A percentile compares a stretch with the other conserved stretches of the same genome.
Evolutionary conservation across 108 stramenopile genomes (phyloP).

Genomic region (Discostella stelligeroides): DNA sequence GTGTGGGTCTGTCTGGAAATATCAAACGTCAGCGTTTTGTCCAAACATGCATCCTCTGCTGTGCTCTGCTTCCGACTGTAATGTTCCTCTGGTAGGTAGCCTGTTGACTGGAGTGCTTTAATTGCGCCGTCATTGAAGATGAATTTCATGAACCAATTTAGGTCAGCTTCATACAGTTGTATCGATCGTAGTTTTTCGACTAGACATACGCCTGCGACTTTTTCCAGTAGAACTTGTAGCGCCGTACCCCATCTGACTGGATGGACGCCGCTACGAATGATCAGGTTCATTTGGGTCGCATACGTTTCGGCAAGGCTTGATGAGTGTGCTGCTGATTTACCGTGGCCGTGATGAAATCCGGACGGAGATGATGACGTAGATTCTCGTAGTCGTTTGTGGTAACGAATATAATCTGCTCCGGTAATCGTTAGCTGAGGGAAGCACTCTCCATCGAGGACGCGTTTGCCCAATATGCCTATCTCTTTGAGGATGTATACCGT

Average conservation of each 20-base stretch:
- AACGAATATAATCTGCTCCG: neutral
- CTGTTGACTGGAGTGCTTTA: neutral
- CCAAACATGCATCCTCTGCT: no score
- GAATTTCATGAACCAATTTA: no score
- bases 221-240: no score
- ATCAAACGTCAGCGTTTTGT: no score
- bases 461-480: neutral
- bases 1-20: no score
- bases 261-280: neutral
- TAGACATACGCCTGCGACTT: no score
- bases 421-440: neutral
- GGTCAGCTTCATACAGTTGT: neutral
- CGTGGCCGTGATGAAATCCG: no score
- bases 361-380: neutral
- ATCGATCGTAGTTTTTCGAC: slow-evolving; percentile 2
- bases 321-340: neutral
- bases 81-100: neutral
- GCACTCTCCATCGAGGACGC: neutral
- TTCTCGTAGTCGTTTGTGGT: neutral
- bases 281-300: neutral
- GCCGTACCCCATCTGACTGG: slow-evolving; percentile 14
- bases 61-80: no score
- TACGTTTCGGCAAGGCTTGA: neutral
- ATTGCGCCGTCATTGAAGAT: neutral
- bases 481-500: neutral